Evolutionary conservation across 73 alveolate genomes (phyloP).

Genomic region (Tetrahymena borealis): DNA sequence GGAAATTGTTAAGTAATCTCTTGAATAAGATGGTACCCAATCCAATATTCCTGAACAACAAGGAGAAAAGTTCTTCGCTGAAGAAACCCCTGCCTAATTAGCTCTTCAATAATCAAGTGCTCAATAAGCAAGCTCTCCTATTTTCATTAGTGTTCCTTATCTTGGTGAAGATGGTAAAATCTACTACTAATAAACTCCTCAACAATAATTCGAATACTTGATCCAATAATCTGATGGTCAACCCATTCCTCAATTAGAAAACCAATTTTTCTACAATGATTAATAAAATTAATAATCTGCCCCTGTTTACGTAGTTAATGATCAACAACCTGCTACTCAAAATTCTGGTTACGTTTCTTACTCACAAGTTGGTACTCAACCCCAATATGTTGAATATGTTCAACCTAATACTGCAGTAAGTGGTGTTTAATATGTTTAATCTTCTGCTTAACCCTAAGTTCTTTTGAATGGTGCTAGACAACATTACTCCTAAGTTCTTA

Average conservation of each 20-base stretch:
- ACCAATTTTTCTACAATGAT: not conserved
- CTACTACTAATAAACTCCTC: not conserved
- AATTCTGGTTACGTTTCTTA: not conserved
- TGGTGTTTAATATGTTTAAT: not conserved
- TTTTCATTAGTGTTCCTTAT: not conserved
- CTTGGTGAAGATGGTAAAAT: constrained; percentile 3
- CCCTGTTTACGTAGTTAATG: not conserved
- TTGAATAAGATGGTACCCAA: not conserved
- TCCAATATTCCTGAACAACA: not conserved
- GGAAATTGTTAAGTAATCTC: not conserved
- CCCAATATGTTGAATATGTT: not conserved
- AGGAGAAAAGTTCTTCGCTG: not conserved
- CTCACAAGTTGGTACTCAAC: not conserved
- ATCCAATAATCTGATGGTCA: not conserved
- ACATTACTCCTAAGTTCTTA: not conserved
- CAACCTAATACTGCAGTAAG: not conserved
- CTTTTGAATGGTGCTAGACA: not conserved
- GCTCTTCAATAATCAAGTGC: not conserved
- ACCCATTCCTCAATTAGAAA: not conserved
- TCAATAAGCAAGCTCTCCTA: not conserved
- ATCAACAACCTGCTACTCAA: not conserved
- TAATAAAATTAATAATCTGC: not conserved
- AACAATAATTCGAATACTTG: not conserved
- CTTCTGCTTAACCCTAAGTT: not conserved
- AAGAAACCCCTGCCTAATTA: not conserved